Conservation (phyloP, 257 asterid species). For the Solanum phureja region DNA sequence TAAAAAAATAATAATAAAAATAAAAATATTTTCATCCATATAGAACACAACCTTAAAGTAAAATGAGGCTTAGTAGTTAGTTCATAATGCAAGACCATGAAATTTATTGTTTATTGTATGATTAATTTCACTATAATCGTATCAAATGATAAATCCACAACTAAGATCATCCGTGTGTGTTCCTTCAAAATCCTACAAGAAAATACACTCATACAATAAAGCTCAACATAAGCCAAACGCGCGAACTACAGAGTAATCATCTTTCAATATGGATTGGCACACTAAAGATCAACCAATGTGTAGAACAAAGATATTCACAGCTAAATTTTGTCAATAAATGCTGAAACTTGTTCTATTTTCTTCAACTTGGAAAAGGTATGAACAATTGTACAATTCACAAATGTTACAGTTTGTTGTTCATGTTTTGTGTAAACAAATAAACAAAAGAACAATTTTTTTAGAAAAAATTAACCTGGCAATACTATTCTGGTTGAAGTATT, state of each 20-base stretch:
- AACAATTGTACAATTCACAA: neutral
- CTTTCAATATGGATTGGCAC: neutral
- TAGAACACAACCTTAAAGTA: neutral
- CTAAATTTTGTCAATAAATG: neutral
- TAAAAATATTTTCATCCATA: neutral
- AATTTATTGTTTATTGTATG: neutral
- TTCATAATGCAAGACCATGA: neutral
- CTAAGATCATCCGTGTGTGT: neutral
- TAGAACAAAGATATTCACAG: neutral
- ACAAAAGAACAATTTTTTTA: neutral
- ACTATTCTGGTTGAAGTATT: slow-evolving; percentile 35
- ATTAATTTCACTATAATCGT: neutral
- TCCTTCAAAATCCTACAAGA: neutral
- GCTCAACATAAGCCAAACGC: neutral
- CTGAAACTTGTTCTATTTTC: neutral
- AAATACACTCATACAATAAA: neutral
- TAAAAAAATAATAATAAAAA: too few species aligned
- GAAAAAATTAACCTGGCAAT: slow-evolving; percentile 27
- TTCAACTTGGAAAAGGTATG: neutral
- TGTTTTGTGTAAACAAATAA: neutral
- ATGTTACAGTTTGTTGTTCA: neutral
- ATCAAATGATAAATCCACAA: neutral
- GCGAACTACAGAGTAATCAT: neutral
- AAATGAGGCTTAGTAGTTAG: neutral
- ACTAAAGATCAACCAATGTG: neutral